These are phyloP conservation scores for Xylariaceae sp. DNA, from an alignment of 2,329 filamentous ascomycete genomes.

Conservation along the genomic window DNA sequence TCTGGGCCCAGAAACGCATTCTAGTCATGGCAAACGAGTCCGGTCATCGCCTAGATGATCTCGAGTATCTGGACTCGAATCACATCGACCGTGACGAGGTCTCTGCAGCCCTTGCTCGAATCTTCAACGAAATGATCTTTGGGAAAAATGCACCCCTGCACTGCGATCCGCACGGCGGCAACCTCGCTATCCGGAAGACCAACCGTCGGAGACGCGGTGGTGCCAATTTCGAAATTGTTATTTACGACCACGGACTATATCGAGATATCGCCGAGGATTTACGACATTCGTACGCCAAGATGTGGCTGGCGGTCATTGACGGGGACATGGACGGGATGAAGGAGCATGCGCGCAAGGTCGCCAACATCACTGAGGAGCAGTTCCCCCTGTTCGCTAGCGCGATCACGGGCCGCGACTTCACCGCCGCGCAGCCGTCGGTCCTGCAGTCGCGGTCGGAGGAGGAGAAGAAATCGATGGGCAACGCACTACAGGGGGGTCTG, in stretches of 20 bases:
- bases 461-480: conserved; percentile 86
- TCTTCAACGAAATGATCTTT: conserved; percentile 99
- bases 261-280: conserved; percentile 82
- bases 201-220: conserved; percentile 54
- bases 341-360: conserved; percentile 84
- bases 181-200: conserved; percentile 88
- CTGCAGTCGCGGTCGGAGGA: conserved; percentile 63
- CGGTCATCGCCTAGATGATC: conserved; percentile 84
- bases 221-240: conserved; percentile 88
- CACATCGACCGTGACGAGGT: conserved; percentile 94
- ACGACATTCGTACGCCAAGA: conserved; percentile 87
- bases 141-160: conserved; percentile 85
- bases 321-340: conserved; percentile 85
- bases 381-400: conserved; percentile 95
- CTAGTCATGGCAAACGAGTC: conserved; percentile 94
- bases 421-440: conserved; percentile 67
- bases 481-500: conserved; percentile 83
- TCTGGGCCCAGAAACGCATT: conserved; percentile 87
- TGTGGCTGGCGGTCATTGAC: conserved; percentile 96
- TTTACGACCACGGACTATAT: conserved; percentile 97
- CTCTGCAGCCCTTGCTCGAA: conserved; percentile 82
- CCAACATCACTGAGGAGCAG: conserved; percentile 83
- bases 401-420: conserved; percentile 92
- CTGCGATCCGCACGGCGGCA: conserved; percentile 96
- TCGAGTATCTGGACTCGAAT: conserved; percentile 81